Evolutionary conservation across 1,284 basidiomycete species (phyloP), one percentile per base, ranked within the genome.

Genomic region (Anthracocystis walkeri): DNA sequence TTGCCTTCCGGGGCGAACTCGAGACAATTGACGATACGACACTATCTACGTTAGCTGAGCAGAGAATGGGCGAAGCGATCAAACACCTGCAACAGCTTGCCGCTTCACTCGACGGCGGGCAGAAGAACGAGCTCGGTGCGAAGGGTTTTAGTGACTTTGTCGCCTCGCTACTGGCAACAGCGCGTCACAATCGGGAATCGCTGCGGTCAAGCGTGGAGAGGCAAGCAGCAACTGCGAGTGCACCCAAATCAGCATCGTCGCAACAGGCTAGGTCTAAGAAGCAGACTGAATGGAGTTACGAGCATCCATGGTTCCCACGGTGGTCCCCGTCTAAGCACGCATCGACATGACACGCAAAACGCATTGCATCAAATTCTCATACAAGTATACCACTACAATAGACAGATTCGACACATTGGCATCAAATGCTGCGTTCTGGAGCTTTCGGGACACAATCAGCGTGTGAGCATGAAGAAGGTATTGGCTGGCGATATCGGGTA

Each of bases 281-380:
- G 18, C 33, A 53, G 12, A 27, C 7, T 5, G 35, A 31, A 31
- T 58, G 41, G 54, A 27, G 38, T 12, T 62, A 62, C n/a, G 68
- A 71, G 38, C 62, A 71, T 23, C 68, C 68, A 31, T 71, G 68
- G 68, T 58, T 71, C 18, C 68, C 68, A 21, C 65, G 55, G 38
- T 71, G 68, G 68, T 21, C 7, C 11, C 44, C 42, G 6, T 11
- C 27, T 25, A 2, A 41, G 7, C 51, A 18, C 38, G 18, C 11
- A n/a, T 27, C 35, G 35, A 4, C 35, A 14, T 38, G 35, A 38
- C 35, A 6, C 42, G 14, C 8, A 14, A 38, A 11, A 6, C 42
- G 14, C 8, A 14, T 23, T 20, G 18, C 18, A 8, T 49, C 8
- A 8, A n/a, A 2, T 10, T 56, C 31, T n/a, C 23, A 14, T 21